Evolutionary conservation across 805 yeast genomes (phyloP), one percentile per base, ranked within the genome.

Genomic region (Candida parachauliodes): DNA sequence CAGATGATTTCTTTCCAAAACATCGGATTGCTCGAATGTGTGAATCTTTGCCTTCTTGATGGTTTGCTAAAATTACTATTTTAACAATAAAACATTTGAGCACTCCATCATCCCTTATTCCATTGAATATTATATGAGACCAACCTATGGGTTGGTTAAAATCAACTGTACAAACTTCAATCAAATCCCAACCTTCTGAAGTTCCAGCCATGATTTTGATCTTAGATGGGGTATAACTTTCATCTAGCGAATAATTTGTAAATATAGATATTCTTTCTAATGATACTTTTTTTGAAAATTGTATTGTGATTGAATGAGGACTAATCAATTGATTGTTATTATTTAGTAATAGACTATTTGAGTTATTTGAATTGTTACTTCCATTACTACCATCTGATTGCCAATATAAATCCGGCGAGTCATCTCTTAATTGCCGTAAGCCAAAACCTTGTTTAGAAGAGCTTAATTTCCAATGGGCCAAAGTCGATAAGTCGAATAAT

Each of bases 31-130:
- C 83, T 32, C 98, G 62, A 8, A 93, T 66, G 56, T 88, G 98
- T 1, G 96, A 82, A 57, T 93, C 99, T 53, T 91, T 93, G 32
- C 99, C 99, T 53, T 87, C 88, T 54, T 89, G 97, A 50, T 88
- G 96, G 50, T 94, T 93, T 1, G 85, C 75, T 7, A 76, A 54
- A 5, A 88, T 69, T n/a, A 72, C 54, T 11, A 88, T 47, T 42
- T 84, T 74, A 9, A 88, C 60, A 44, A 80, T 62, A 49, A 79
- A 83, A 36, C 93, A 77, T 48, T 83, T 79, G 33, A 88, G 58
- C 1, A 78, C 72, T 2, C 77, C 76, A 37, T 74, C 80, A 8
- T 62, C 57, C 26, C 84, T 57, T 2, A 73, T 68, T 1, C 76
- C 74, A 36, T 74, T 73, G 51, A 86, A 76, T 2, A 68, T 65